Evolutionary conservation across 2,329 filamentous ascomycete species (phyloP), one percentile per base, ranked within the genome.

Genomic region (Aspergillus niger): DNA sequence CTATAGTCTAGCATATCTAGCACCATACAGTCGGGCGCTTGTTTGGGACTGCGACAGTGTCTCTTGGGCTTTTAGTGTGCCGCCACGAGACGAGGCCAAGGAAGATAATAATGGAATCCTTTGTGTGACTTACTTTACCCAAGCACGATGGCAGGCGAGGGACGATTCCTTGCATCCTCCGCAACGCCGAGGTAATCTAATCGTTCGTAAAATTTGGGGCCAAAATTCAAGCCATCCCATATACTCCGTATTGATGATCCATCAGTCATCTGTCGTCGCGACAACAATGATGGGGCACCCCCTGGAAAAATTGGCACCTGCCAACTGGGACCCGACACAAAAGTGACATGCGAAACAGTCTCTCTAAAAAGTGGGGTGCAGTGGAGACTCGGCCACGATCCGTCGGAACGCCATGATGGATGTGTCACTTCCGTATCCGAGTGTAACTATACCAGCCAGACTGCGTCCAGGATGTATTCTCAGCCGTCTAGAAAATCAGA

Each of bases 321-420:
- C 48, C 56, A 50, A 30, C 55, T 10, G 55, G 38, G 44, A 49
- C 55, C 41, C 8, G 41, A 22, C 41, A 50, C 47, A 32, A 39
- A 39, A 47, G n/a, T 39, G 48, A 52, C 48, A 58, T 58, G 56
- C 56, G 48, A 58, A 36, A 56, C 54, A 49, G 26, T 38, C 48
- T n/a, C 54, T 56, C 28, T 47, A 49, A 49, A 47, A 50, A 50
- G 54, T 56, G 54, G 54, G 54, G 39, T 24, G 54, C 13, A 22
- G 54, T 20, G 28, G 47, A 24, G 41, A 24, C 26, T 38, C n/a
- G 36, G 17, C 32, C 38, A 50, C 26, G 47, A 50, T 50, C 47
- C 47, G 47, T 50, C 47, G 47, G 47, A 50, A 50, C 26, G 47
- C 47, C n/a, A 17, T 50, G 26, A 17, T 50, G 47, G 47, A 50